Evolutionary conservation across 352 stramenopile genomes (phyloP).

Genomic region (Poterioochromonas sp.): DNA sequence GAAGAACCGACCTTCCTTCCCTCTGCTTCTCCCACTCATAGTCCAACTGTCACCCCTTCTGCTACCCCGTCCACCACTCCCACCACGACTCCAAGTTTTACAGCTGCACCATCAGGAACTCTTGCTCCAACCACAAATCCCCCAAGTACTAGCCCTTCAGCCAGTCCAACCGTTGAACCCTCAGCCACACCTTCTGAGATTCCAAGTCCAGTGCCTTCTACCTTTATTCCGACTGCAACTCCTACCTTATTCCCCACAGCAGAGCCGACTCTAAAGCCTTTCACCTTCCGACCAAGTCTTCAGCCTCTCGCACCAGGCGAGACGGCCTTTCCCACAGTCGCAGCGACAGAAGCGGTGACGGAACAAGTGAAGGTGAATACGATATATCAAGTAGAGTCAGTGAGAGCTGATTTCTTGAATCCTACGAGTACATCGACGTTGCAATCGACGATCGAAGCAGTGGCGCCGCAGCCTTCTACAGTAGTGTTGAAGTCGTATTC

Average conservation of each 20-base stretch:
- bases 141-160: slow-evolving; percentile 8
- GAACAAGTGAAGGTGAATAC: slow-evolving; percentile 13
- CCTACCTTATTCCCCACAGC: slow-evolving; percentile 8
- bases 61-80: no score
- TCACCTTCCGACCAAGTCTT: slow-evolving; percentile 10
- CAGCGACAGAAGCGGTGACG: slow-evolving; percentile 5
- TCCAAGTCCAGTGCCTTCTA: slow-evolving; percentile 10
- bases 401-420: slow-evolving; percentile 10
- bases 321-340: slow-evolving; percentile 5
- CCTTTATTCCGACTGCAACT: slow-evolving; percentile 11
- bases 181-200: slow-evolving; percentile 10
- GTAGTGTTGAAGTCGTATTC: slow-evolving; percentile 13
- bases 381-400: slow-evolving; percentile 14
- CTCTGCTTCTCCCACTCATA: no score
- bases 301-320: slow-evolving; percentile 4
- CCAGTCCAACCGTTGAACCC: slow-evolving; percentile 7
- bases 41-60: no score
- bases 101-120: slow-evolving; percentile 8
- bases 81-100: slow-evolving; percentile 14
- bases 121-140: slow-evolving; percentile 10
- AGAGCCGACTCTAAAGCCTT: slow-evolving; percentile 10
- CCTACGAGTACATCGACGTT: slow-evolving; percentile 7
- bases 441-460: slow-evolving; percentile 4
- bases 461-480: slow-evolving; percentile 5
- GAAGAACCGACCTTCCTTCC: no score